Evolutionary conservation across 805 yeast species (phyloP).

Genomic region (Kluyveromyces wickerhamii): DNA sequence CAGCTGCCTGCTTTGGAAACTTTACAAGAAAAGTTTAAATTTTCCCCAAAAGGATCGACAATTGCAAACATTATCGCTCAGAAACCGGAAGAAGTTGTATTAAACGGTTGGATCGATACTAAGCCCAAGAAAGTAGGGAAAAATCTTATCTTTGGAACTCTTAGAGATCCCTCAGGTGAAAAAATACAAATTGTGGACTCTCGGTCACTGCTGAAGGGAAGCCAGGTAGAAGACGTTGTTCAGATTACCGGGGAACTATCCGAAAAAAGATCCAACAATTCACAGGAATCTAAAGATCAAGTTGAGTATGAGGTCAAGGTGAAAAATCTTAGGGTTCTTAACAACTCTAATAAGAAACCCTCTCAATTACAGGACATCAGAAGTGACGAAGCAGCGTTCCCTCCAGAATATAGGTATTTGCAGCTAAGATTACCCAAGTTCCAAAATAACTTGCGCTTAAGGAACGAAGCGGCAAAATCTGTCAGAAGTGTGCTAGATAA

Average conservation of each 20-base stretch:
- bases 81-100: conserved; percentile 30
- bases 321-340: conserved; percentile 45
- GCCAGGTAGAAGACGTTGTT: conserved; percentile 70
- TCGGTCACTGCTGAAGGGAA: conserved; percentile 34
- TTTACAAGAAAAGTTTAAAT: conserved; percentile 13
- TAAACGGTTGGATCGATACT: conserved; percentile 81
- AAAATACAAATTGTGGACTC: conserved; percentile 48
- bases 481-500: conserved; percentile 37
- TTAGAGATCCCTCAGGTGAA: conserved; percentile 70
- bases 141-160: conserved; percentile 56
- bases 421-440: conserved; percentile 59
- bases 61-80: conserved; percentile 8
- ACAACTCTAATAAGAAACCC: conserved; percentile 54
- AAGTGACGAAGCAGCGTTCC: conserved; percentile 43
- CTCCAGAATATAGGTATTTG: conserved; percentile 72
- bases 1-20: conserved; percentile 11
- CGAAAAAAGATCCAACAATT: conserved; percentile 10
- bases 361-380: conserved; percentile 56
- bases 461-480: conserved; percentile 48
- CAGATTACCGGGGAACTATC: conserved; percentile 50
- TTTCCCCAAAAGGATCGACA: conserved; percentile 10
- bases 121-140: conserved; percentile 67
- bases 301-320: conserved; percentile 53
- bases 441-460: conserved; percentile 46
- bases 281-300: conserved; percentile 24